These are phyloP conservation scores for Acephala macrosclerotiorum DNA, from an alignment of 2,329 filamentous ascomycete species.

Conservation along the genomic window DNA sequence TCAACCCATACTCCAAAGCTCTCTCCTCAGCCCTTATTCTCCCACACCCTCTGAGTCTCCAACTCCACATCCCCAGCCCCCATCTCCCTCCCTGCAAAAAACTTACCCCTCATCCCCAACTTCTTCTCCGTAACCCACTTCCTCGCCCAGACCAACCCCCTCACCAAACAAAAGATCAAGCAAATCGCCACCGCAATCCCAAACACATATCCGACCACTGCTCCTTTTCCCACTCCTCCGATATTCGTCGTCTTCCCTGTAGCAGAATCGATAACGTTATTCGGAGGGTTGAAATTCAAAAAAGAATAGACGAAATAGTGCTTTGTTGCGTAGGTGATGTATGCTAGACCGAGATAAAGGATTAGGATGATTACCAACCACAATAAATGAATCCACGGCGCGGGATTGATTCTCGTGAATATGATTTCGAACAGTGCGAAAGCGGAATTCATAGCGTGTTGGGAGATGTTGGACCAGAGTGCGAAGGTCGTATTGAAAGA, in stretches of 20 bases:
- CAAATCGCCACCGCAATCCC: constrained; percentile 40
- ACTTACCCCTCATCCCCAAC: constrained; percentile 49
- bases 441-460: constrained; percentile 76
- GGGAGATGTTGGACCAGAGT: constrained; percentile 72
- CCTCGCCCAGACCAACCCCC: constrained; percentile 23
- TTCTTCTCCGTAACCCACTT: constrained; percentile 51
- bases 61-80: constrained; percentile 35
- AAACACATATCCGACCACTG: constrained; percentile 38
- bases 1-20: background rate
- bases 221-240: constrained; percentile 26
- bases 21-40: constrained; percentile 19
- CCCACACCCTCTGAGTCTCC: constrained; percentile 38
- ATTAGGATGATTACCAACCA: constrained; percentile 74
- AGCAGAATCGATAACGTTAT: constrained; percentile 5
- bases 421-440: constrained; percentile 81
- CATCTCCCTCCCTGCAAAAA: constrained; percentile 39
- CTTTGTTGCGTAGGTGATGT: constrained; percentile 73
- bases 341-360: constrained; percentile 77
- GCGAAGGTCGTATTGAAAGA: constrained; percentile 58
- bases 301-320: constrained; percentile 82
- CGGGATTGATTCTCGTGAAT: constrained; percentile 68
- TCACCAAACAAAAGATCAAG: constrained; percentile 36
- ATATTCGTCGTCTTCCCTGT: constrained; percentile 28
- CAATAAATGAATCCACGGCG: constrained; percentile 70
- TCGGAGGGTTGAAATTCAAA: constrained; percentile 61